Conservation (phyloP, 768 basidiomycete genomes). For the Galerina sulciceps region DNA sequence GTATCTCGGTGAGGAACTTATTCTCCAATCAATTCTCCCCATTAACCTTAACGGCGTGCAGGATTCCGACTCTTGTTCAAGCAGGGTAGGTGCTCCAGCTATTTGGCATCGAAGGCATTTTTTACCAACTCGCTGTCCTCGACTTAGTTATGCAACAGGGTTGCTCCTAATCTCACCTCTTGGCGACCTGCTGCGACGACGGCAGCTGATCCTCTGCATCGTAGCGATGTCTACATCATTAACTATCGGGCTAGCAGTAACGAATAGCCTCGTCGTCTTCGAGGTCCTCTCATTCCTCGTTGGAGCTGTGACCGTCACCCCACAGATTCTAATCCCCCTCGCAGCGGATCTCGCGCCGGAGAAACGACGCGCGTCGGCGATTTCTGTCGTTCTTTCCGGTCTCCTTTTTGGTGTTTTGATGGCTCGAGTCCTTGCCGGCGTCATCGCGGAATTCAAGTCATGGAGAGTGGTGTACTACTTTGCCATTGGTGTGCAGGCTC, state of each 20-base stretch:
- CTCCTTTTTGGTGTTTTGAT: slow-evolving; percentile 75
- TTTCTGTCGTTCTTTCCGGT: slow-evolving; percentile 73
- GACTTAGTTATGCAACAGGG: slow-evolving; percentile 67
- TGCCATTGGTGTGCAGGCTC: slow-evolving; percentile 69
- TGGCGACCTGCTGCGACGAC: slow-evolving; percentile 80
- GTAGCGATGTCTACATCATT: slow-evolving; percentile 57
- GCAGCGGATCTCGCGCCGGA: slow-evolving; percentile 85
- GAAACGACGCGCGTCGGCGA: slow-evolving; percentile 70
- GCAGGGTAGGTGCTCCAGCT: slow-evolving; percentile 51
- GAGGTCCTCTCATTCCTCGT: slow-evolving; percentile 73
- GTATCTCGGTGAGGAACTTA: slow-evolving; percentile 37
- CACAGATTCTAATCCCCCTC: slow-evolving; percentile 77
- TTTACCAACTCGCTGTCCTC: not conserved
- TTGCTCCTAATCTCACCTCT: slow-evolving; percentile 79
- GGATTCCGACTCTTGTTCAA: slow-evolving; percentile 69
- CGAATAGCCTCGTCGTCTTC: slow-evolving; percentile 60
- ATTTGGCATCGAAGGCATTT: not conserved
- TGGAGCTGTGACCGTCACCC: slow-evolving; percentile 71
- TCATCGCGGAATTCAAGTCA: slow-evolving; percentile 71
- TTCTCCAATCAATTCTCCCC: not conserved
- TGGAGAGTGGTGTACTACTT: slow-evolving; percentile 83
- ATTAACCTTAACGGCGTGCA: slow-evolving; percentile 24
- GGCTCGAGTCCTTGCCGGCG: slow-evolving; percentile 75
- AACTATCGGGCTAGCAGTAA: slow-evolving; percentile 74
- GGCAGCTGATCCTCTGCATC: slow-evolving; percentile 69